Base-by-base conservation (phyloP, 208 protist genomes). In the Plasmodiophora brassicae region DNA sequence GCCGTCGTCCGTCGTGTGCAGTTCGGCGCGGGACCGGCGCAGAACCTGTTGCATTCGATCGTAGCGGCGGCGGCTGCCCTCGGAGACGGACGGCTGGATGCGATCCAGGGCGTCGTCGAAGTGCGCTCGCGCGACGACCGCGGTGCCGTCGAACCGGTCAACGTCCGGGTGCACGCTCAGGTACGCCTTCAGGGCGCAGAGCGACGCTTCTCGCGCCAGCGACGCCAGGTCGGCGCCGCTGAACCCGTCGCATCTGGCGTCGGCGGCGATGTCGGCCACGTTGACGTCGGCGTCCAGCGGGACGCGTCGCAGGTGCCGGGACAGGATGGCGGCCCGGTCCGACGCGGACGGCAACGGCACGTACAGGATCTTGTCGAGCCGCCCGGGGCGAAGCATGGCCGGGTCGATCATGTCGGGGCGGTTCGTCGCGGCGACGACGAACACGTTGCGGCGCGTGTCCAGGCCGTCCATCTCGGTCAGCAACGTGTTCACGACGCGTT, bases 401-500 rank as follows among this genome's bases (percentile, higher is more conserved):
- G 95, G 93, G 89, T 99, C 98, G 90, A 99, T 98, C 90, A 99
- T 97, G 88, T 99, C 91, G 0, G 97, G 97, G 38, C 98, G 92
- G 91, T 99, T 99, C 5, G 98, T 99, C 0, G 98, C 98, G 0
- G 94, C 98, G 90, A 99, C 98, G 38, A 99, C 95, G n/a, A 65
- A 86, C 14, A 86, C 46, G 25, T 86, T 25, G 14, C 39, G 93
- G 14, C 97, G 92, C 0, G 93, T 94, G 46, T 99, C 96, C 0
- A 99, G 90, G n/a, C 98, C 98, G 93, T 99, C 98, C 86, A 91
- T 90, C 54, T 91, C 98, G 0, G 98, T 99, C 0, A 99, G 94
- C 1, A 99, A 93, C 91, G 98, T 96, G 92, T 99, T 99, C 1
- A 99, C 98, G 25, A 99, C 96, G 10, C 98, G 92, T 89, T 99